These are phyloP conservation scores for Coemansia sp. DNA, from an alignment of 192 early-diverging fungal genomes.

Conservation along the genomic window DNA sequence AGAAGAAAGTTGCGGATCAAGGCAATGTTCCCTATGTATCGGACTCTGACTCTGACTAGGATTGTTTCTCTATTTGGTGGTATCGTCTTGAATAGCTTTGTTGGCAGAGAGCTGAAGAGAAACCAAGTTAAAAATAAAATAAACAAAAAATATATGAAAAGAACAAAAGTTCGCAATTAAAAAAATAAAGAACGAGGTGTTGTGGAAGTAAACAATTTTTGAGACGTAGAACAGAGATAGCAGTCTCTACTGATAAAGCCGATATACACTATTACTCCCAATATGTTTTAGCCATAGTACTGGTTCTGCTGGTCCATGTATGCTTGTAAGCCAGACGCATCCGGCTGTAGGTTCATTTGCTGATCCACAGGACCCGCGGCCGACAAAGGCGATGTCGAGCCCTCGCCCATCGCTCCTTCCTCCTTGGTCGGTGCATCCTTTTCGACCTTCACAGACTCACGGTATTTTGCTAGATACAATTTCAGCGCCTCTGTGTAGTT, in stretches of 20 bases:
- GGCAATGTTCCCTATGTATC: constrained; percentile 44
- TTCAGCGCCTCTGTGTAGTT: constrained; percentile 92
- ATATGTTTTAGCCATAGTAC: constrained; percentile 38
- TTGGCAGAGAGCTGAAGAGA: neutral
- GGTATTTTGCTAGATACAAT: constrained; percentile 86
- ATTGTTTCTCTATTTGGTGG: neutral
- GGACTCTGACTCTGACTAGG: constrained; percentile 45
- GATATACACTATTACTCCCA: too few relatives aligned
- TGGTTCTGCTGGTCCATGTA: constrained; percentile 50
- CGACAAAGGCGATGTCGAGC: constrained; percentile 23
- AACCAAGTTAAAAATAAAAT: constrained; percentile 4
- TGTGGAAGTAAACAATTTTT: neutral
- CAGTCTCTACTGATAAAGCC: neutral
- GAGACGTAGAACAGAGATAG: neutral
- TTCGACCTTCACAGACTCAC: constrained; percentile 64
- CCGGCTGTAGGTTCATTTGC: constrained; percentile 30
- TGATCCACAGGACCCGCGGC: constrained; percentile 22
- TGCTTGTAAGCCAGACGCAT: constrained; percentile 38
- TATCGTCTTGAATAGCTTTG: neutral
- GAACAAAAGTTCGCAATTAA: constrained; percentile 5
- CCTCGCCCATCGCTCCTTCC: constrained; percentile 25
- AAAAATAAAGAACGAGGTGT: neutral
- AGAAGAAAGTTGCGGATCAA: constrained; percentile 36
- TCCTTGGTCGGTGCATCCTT: constrained; percentile 39
- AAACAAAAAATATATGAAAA: constrained; percentile 8